These are phyloP conservation scores for Lodderomyces theae DNA, from an alignment of 1,139 yeast genomes.

Conservation along the genomic window DNA sequence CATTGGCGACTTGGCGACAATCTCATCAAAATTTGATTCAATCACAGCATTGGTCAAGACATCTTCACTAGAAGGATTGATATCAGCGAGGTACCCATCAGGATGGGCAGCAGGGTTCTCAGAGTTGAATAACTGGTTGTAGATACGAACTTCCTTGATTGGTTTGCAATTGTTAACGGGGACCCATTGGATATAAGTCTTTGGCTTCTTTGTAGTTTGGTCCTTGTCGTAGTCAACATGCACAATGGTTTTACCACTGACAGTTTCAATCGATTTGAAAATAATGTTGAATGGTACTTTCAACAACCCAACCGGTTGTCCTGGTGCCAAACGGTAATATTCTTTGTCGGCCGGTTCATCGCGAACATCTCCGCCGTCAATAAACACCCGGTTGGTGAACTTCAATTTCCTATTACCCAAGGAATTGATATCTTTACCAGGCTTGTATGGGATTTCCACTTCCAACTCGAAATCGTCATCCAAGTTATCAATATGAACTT, in stretches of 20 bases:
- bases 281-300: constrained; percentile 83
- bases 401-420: constrained; percentile 73
- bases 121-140: constrained; percentile 83
- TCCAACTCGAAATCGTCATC: constrained; percentile 60
- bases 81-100: constrained; percentile 81
- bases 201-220: constrained; percentile 67
- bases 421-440: constrained; percentile 68
- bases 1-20: constrained; percentile 73
- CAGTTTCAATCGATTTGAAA: constrained; percentile 67
- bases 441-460: constrained; percentile 83
- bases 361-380: constrained; percentile 67
- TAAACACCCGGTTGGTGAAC: constrained; percentile 73
- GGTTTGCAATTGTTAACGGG: constrained; percentile 61
- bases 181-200: constrained; percentile 96
- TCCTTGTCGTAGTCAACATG: constrained; percentile 80
- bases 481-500: constrained; percentile 78
- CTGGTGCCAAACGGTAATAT: constrained; percentile 90
- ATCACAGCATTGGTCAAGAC: constrained; percentile 64
- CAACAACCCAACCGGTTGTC: constrained; percentile 93
- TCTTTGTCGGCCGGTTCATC: constrained; percentile 39
- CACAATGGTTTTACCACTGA: constrained; percentile 60
- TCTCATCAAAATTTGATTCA: constrained; percentile 74
- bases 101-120: constrained; percentile 91
- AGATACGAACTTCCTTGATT: constrained; percentile 76
- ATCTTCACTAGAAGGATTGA: constrained; percentile 76